Conservation (phyloP, 352 stramenopile genomes). For the Pythium folliculosum region DNA sequence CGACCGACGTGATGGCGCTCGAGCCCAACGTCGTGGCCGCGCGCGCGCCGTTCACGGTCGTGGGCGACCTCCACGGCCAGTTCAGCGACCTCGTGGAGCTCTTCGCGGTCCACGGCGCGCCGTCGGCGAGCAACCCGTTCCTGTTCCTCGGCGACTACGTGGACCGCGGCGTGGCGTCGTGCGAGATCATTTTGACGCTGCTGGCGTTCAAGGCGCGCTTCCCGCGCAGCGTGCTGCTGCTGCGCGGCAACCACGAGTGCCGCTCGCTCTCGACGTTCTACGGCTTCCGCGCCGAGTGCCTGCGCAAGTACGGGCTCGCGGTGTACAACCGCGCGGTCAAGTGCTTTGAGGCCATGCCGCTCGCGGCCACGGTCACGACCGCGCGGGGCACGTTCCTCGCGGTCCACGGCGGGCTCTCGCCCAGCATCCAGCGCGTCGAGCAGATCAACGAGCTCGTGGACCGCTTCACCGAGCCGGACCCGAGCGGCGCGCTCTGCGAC, state of each 20-base stretch:
- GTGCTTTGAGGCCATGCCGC: conserved; percentile 82
- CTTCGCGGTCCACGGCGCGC: conserved; percentile 32
- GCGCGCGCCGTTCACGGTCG: conserved; percentile 24
- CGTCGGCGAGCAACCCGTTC: conserved; percentile 83
- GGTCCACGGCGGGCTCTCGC: conserved; percentile 76
- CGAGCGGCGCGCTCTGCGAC: conserved; percentile 96
- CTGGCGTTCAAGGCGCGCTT: conserved; percentile 97
- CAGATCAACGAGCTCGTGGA: conserved; percentile 78
- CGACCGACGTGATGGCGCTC: conserved; percentile 56
- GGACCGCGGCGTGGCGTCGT: conserved; percentile 90
- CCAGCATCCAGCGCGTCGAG: conserved; percentile 64
- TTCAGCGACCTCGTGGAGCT: conserved; percentile 94
- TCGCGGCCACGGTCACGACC: conserved; percentile 68
- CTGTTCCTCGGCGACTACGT: conserved; percentile 90
- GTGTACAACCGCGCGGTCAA: conserved; percentile 84
- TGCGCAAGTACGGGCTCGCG: conserved; percentile 72
- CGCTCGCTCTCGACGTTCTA: conserved; percentile 99
- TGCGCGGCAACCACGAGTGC: conserved; percentile 97
- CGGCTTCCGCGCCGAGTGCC: conserved; percentile 99
- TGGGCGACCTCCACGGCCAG: conserved; percentile 93
- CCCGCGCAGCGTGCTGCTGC: conserved; percentile 95
- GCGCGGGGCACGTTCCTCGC: conserved; percentile 61
- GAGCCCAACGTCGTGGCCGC: conserved; percentile 28
- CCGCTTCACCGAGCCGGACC: conserved; percentile 79
- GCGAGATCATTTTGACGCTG: conserved; percentile 95